phyloP scores from a whole-genome alignment of 2,329 filamentous ascomycete species.

The Falciphora oryzae region DNA sequence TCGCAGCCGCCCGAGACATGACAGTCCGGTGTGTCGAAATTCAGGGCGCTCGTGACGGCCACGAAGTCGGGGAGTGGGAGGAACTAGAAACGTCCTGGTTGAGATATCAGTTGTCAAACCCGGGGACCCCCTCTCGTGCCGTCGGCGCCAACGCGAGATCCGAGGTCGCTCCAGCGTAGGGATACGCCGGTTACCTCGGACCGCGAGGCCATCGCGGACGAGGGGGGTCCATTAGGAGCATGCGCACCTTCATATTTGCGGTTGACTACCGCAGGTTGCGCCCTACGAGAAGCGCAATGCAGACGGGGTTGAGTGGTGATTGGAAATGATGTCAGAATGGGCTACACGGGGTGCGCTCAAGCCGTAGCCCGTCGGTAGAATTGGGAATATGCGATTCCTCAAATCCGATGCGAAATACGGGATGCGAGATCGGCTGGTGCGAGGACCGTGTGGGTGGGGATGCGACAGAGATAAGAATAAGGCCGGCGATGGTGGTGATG shows the following conservation, averaged over 20 bases:
- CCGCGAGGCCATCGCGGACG: not conserved
- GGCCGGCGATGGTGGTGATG: not conserved
- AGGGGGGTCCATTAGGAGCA: not conserved
- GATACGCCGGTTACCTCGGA: not conserved
- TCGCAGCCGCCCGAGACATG: conserved; percentile 92
- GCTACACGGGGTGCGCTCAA: not conserved
- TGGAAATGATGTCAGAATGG: not conserved
- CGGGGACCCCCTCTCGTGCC: not conserved
- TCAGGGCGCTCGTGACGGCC: conserved; percentile 84
- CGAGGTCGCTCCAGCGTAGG: not conserved
- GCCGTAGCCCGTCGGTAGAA: conserved; percentile 1
- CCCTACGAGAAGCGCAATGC: not conserved
- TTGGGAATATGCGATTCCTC: not conserved
- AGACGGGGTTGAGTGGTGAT: not conserved
- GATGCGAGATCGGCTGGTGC: conserved; percentile 1
- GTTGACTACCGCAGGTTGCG: not conserved
- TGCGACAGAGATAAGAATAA: not conserved
- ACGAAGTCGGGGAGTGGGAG: conserved; percentile 88
- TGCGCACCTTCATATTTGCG: conserved; percentile 23
- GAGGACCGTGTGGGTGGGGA: not conserved
- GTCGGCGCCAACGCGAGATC: not conserved
- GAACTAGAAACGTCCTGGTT: conserved; percentile 52
- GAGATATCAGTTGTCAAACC: not conserved
- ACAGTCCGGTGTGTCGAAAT: conserved; percentile 91
- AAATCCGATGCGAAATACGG: conserved; percentile 1